Evolutionary conservation across 179 eudicot species (phyloP).

Genomic region (Beta lomatogona): DNA sequence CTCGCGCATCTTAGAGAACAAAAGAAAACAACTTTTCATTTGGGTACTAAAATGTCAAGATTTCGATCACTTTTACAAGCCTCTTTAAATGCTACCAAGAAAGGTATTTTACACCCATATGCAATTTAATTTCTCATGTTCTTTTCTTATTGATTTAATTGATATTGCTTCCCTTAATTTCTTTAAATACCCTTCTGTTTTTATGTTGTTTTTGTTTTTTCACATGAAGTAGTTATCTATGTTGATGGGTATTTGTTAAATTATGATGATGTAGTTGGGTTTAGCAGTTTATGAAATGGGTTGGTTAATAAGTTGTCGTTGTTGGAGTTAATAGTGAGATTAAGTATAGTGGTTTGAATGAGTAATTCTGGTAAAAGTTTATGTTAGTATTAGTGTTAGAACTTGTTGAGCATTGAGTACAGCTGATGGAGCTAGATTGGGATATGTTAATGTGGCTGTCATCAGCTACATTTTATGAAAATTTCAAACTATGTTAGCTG

Average conservation of each 20-base stretch:
- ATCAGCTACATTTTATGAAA: background rate
- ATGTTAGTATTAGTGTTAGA: background rate
- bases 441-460: background rate
- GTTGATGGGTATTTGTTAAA: background rate
- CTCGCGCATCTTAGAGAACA: background rate
- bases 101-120: conserved; percentile 47
- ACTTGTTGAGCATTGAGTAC: background rate
- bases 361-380: background rate
- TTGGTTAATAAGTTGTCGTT: background rate
- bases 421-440: background rate
- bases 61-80: conserved; percentile 80
- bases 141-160: background rate
- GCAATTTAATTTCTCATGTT: background rate
- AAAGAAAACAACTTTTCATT: too few relatives aligned
- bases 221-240: background rate
- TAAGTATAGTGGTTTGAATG: background rate
- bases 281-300: background rate
- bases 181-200: background rate
- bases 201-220: too few relatives aligned
- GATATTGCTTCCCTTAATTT: conserved; percentile 2
- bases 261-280: background rate
- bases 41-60: conserved; percentile 55
- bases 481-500: background rate
- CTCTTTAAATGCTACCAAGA: conserved; percentile 82
- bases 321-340: conserved; percentile 7